phyloP scores from a whole-genome alignment of 2,329 filamentous ascomycete species.

The Decorospora gaudefroyi region DNA sequence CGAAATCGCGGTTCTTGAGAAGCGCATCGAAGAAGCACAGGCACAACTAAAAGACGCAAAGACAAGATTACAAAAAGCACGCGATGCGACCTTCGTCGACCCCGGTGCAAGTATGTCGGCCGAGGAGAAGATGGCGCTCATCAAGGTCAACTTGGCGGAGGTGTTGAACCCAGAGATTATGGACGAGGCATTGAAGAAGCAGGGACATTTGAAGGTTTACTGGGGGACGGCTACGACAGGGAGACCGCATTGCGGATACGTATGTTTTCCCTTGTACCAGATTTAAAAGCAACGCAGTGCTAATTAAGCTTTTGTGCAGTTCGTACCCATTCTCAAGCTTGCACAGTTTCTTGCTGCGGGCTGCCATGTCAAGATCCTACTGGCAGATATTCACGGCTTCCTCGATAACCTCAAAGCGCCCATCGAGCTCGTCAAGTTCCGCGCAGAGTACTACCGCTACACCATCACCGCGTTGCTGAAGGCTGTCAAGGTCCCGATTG shows the following conservation, averaged over 20 bases:
- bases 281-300: constrained; percentile 4
- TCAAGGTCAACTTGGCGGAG: constrained; percentile 80
- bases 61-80: constrained; percentile 32
- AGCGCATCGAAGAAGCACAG: constrained; percentile 39
- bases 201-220: constrained; percentile 75
- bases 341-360: constrained; percentile 84
- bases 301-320: constrained; percentile 45
- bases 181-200: constrained; percentile 69
- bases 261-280: constrained; percentile 17
- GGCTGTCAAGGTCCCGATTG: constrained; percentile 76
- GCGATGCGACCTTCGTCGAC: constrained; percentile 24
- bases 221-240: constrained; percentile 88
- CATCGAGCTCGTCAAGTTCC: constrained; percentile 80
- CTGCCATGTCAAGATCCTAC: constrained; percentile 78
- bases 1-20: constrained; percentile 42
- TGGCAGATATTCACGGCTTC: constrained; percentile 69
- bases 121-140: constrained; percentile 72
- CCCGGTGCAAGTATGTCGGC: constrained; percentile 47
- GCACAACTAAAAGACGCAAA: constrained; percentile 39
- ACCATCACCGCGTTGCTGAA: constrained; percentile 75
- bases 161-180: constrained; percentile 84
- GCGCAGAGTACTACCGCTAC: constrained; percentile 81
- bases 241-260: constrained; percentile 84
- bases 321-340: constrained; percentile 86
- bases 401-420: constrained; percentile 85